phyloP scores from a whole-genome alignment of 805 yeast species.

The Limtongozyma cylindracea region DNA sequence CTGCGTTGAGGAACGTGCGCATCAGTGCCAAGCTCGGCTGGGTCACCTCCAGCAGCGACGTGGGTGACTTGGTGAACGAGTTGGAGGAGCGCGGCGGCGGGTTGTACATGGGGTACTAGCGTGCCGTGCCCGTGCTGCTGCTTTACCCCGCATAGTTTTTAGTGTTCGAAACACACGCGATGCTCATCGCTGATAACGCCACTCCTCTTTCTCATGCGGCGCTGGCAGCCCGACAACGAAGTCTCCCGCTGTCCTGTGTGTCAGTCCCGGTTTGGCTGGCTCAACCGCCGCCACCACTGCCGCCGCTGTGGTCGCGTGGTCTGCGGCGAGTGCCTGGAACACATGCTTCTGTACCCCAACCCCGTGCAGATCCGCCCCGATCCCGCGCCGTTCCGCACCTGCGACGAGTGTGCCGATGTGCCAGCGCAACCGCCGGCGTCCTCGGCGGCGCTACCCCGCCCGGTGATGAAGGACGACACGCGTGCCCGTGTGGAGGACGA shows the following conservation, averaged over 20 bases:
- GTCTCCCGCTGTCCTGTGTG: conserved; percentile 31
- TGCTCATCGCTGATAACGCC: too few relatives aligned
- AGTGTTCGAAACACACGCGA: too few relatives aligned
- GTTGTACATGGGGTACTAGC: conserved; percentile 22
- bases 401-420: too few relatives aligned
- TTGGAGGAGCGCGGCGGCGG: conserved; percentile 62
- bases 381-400: too few relatives aligned
- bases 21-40: conserved; percentile 69
- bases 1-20: conserved; percentile 32
- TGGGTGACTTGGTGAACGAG: conserved; percentile 27
- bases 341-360: too few relatives aligned
- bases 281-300: conserved; percentile 65
- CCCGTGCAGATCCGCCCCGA: too few relatives aligned
- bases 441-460: too few relatives aligned
- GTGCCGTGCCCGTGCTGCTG: too few relatives aligned
- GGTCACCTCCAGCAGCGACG: conserved; percentile 26
- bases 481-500: conserved; percentile 17
- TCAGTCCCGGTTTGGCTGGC: conserved; percentile 21
- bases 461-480: conserved; percentile 5
- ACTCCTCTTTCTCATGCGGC: too few relatives aligned
- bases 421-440: too few relatives aligned
- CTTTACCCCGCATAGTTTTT: too few relatives aligned
- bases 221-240: conserved; percentile 58
- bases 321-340: conserved; percentile 31
- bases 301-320: conserved; percentile 60